Percentiles rank a stretch among this genome's conserved stretches.
Evolutionary conservation across 768 basidiomycete genomes (phyloP).

Genomic region (Paxillus rubicundulus): DNA sequence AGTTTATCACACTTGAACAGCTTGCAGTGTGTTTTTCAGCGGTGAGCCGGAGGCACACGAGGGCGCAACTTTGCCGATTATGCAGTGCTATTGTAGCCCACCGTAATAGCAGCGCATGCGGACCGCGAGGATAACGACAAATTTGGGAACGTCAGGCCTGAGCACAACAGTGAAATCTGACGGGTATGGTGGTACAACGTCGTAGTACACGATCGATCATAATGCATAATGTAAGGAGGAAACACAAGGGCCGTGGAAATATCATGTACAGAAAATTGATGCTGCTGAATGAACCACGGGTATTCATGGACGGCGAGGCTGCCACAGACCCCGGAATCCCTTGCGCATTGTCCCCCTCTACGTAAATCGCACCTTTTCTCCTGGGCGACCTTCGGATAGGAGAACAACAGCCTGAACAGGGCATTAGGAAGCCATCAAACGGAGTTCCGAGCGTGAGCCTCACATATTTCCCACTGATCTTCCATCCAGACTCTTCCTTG

Average conservation of each 20-base stretch:
- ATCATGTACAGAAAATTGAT: not conserved
- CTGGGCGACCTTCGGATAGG: slow-evolving; percentile 83
- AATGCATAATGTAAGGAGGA: not conserved
- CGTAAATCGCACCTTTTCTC: slow-evolving; percentile 81
- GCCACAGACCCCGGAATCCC: not conserved
- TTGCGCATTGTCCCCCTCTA: slow-evolving; percentile 21
- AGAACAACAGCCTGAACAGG: slow-evolving; percentile 74
- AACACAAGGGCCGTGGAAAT: not conserved
- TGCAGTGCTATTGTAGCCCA: no score
- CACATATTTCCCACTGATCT: slow-evolving; percentile 96
- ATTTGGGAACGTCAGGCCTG: no score
- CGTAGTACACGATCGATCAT: not conserved
- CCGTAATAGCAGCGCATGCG: no score
- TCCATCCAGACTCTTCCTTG: slow-evolving; percentile 88
- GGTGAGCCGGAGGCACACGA: no score
- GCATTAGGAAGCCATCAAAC: slow-evolving; percentile 14
- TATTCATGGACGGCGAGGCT: not conserved
- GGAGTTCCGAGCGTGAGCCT: slow-evolving; percentile 31
- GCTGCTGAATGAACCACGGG: not conserved
- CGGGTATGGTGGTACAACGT: no score
- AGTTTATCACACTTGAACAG: not conserved
- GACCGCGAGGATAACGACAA: no score
- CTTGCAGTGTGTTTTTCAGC: no score
- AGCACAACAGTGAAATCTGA: no score
- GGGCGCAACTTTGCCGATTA: no score